Conservation (phyloP, 2,329 filamentous ascomycete species). For the Neopestalotiopsis sp. region DNA sequence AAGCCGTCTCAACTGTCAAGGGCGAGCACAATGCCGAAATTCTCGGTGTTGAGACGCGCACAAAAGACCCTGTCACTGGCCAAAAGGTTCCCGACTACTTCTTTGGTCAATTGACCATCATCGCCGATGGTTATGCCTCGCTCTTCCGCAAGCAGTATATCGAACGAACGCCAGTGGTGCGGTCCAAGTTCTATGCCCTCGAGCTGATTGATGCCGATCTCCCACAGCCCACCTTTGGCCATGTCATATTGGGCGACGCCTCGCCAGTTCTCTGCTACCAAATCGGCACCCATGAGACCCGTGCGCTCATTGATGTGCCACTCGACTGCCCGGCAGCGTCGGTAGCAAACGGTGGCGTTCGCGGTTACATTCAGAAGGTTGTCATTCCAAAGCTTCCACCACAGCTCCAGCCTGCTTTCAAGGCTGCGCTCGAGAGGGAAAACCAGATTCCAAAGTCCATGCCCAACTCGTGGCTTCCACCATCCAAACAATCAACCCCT, state of each 20-base stretch:
- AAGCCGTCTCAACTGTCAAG: conserved; percentile 76
- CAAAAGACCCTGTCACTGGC: conserved; percentile 60
- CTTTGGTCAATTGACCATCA: conserved; percentile 86
- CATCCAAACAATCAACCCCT: conserved; percentile 68
- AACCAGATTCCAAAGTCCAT: conserved; percentile 81
- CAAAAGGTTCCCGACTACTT: conserved; percentile 73
- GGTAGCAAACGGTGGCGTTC: conserved; percentile 78
- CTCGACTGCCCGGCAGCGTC: conserved; percentile 76
- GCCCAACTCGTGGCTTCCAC: conserved; percentile 94
- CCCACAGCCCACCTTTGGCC: conserved; percentile 76
- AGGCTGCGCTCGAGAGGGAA: conserved; percentile 72
- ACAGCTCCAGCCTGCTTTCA: conserved; percentile 74
- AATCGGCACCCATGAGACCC: conserved; percentile 93
- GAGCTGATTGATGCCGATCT: conserved; percentile 89
- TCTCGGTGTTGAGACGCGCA: conserved; percentile 80
- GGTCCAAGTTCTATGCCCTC: conserved; percentile 90
- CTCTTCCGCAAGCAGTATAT: conserved; percentile 87
- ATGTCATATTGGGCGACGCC: conserved; percentile 82
- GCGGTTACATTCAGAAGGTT: conserved; percentile 79
- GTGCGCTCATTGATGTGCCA: conserved; percentile 87
- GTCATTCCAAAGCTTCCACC: conserved; percentile 80
- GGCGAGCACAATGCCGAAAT: conserved; percentile 73
- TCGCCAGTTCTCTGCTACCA: conserved; percentile 90
- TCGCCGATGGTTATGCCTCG: conserved; percentile 91
- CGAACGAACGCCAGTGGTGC: conserved; percentile 67